These are phyloP conservation scores for Meyerozyma guilliermondii DNA, from an alignment of 1,139 yeast species.

Conservation along the genomic window DNA sequence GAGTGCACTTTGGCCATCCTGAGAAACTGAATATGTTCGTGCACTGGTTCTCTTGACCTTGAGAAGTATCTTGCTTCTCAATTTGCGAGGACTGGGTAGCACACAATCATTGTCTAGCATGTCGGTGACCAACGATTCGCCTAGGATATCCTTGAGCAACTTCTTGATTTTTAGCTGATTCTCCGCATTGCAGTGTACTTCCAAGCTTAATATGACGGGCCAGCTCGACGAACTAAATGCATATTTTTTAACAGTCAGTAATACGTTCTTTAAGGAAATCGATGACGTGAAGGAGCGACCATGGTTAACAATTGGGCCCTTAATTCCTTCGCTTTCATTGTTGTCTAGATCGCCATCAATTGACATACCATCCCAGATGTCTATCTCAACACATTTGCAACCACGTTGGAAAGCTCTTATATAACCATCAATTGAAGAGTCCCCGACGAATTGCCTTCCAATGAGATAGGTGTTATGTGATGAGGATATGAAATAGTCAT, in stretches of 20 bases:
- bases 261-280: conserved; percentile 63
- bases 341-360: conserved; percentile 13
- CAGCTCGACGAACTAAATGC: conserved; percentile 81
- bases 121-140: conserved; percentile 48
- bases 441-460: conserved; percentile 92
- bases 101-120: conserved; percentile 25
- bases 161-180: conserved; percentile 58
- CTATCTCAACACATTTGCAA: conserved; percentile 89
- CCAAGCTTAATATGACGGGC: conserved; percentile 86
- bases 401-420: conserved; percentile 87
- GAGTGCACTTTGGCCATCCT: conserved; percentile 14
- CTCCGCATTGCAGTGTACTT: conserved; percentile 65
- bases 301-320: conserved; percentile 83
- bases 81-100: conserved; percentile 69
- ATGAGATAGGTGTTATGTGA: conserved; percentile 90
- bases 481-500: conserved; percentile 83
- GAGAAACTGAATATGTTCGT: background rate
- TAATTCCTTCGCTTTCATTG: conserved; percentile 6
- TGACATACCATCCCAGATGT: conserved; percentile 78
- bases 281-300: conserved; percentile 79
- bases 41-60: conserved; percentile 61
- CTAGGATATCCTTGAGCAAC: conserved; percentile 51
- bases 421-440: conserved; percentile 86
- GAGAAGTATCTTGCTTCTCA: conserved; percentile 65
- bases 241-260: conserved; percentile 69